Evolutionary conservation across 139 green algal species (phyloP), one percentile per base, ranked within the genome.

Genomic region (Chloropicon primus): DNA sequence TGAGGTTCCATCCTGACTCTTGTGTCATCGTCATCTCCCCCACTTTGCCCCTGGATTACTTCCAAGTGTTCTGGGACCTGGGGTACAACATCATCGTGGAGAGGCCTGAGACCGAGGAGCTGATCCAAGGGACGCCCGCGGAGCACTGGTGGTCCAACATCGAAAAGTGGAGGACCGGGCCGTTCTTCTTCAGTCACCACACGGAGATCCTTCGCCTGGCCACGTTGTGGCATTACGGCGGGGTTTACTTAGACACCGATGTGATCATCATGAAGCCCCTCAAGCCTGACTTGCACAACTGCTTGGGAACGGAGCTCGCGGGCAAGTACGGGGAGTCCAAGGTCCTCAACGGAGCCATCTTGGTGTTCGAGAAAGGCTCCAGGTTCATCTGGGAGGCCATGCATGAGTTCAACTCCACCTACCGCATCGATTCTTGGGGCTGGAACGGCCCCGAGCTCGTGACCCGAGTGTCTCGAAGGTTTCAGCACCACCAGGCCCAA

Each of bases 191-290:
- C 79, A 76, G 24, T 24, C 81, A 85, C 76, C 80, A 84, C 79
- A 85, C 81, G 3, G 81, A 85, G 74, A 81, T 85, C 27, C 83
- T 85, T 24, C 81, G 81, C 2, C 72, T 85, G 27, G 79, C 79
- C 22, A 78, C 75, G 23, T 62, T 85, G 17, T 84, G 77, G 73
- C 83, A 85, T 24, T 84, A 84, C 28, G 80, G 80, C 23, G 80
- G 80, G 23, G 77, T 85, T 2, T 85, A 85, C 73, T n/a, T 85
- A n/a, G 81, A 85, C 72, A 85, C 81, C 22, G 81, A 85, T 74
- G 79, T 83, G 71, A 80, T 85, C 71, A 80, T 85, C 54, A 83
- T 85, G 79, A 74, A 74, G 23, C 71, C 71, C 71, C 23, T 26
- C 5, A 26, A 27, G 23, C 71, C 71, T 3, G 71, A 71, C n/a